Evolutionary conservation across 768 basidiomycete species (phyloP), one percentile per base, ranked within the genome.

Genomic region (Suillus cothurnatus): DNA sequence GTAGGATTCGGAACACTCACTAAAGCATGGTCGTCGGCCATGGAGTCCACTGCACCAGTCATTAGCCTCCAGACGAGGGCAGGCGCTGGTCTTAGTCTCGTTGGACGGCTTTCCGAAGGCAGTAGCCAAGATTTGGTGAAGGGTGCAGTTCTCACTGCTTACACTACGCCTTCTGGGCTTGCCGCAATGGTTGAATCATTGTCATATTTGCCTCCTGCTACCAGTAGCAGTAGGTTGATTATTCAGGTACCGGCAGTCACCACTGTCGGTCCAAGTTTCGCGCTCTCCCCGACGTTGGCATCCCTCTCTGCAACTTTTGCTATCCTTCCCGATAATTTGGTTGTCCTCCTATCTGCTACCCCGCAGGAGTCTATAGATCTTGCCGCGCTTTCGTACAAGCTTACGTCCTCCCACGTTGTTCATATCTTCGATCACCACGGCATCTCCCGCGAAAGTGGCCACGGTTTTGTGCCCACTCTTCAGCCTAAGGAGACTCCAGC

Each of bases 391-490:
- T 82, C 94, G n/a, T 95, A 95, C 80, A 83, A 81, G 65, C 77
- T 92, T 59, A 82, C 83, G 19, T 74, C 79, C 23, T 84, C 80
- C 49, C 93, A 97, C 76, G 88, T 93, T 64, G 84, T 95, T 63
- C 95, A 98, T 75, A 79, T 98, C 49, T 95, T 99, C 73, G 95
- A 99, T 76, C 93, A 97, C 70, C 84, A 92, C 72, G 86, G 87
- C 66, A 83, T 88, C 38, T 82, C 89, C 39, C 89, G 97, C 31
- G 95, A 99, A 78, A 79, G 86, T 39, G 87, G 91, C 3, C 84
- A 88, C 62, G 71, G 81, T 39, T 77, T 87, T 43, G 70, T 76
- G 32, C 81, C 82, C 11, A 62, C 83, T 2, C 70, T 82, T 19
- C 68, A 76, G 6, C 66, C 74, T 0, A 77, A 79, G 28, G 71